Conservation (phyloP, 2,329 filamentous ascomycete genomes). For the Aspergillus eucalypticola region DNA sequence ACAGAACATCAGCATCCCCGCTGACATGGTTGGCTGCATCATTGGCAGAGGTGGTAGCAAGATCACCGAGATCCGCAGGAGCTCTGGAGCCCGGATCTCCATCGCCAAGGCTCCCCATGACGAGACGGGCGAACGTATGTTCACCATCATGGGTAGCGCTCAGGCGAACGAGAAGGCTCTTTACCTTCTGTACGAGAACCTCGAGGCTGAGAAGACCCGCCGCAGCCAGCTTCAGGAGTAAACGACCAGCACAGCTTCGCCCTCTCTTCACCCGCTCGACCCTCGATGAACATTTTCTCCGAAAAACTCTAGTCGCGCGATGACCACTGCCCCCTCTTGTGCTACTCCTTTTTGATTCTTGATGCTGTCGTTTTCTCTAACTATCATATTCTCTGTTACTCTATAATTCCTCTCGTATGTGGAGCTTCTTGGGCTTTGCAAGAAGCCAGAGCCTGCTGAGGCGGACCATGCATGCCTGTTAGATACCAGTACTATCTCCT, state of each 20-base stretch:
- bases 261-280: not conserved
- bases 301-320: conserved; percentile 12
- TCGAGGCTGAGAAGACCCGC: conserved; percentile 98
- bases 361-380: conserved; percentile 22
- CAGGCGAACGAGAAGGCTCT: conserved; percentile 94
- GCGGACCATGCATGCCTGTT: conserved; percentile 26
- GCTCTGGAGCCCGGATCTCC: conserved; percentile 92
- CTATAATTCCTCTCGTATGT: conserved; percentile 21
- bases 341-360: conserved; percentile 21
- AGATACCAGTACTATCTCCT: conserved; percentile 26
- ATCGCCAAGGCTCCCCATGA: conserved; percentile 97
- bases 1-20: conserved; percentile 98
- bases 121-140: conserved; percentile 98
- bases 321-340: conserved; percentile 8
- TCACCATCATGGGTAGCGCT: conserved; percentile 96
- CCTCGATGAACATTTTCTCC: not conserved
- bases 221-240: conserved; percentile 75
- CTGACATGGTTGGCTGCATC: conserved; percentile 99
- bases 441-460: conserved; percentile 29
- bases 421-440: conserved; percentile 25
- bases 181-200: conserved; percentile 96
- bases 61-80: conserved; percentile 98
- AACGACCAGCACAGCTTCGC: conserved; percentile 16
- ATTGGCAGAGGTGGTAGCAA: conserved; percentile 94
- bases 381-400: conserved; percentile 20